phyloP scores from a whole-genome alignment of 768 basidiomycete genomes.

The Phallus indusiatus region DNA sequence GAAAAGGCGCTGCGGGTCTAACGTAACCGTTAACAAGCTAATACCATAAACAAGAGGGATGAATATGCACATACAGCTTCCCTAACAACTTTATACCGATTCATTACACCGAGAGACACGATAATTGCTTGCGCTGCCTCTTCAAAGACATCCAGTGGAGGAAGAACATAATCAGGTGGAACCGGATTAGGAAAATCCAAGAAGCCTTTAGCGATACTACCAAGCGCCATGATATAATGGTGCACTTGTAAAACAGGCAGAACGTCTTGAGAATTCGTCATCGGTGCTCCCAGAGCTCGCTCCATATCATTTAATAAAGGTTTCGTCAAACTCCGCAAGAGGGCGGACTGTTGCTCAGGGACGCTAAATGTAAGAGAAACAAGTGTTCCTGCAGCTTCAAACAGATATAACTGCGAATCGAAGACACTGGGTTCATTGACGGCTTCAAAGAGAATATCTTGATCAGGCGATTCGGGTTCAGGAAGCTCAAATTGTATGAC shows the following conservation, averaged over 20 bases:
- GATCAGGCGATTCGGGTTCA: conserved; percentile 60
- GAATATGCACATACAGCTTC: conserved; percentile 66
- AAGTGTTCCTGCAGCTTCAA: conserved; percentile 82
- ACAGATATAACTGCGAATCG: conserved; percentile 88
- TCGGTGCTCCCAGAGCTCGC: conserved; percentile 37
- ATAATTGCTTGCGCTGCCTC: conserved; percentile 82
- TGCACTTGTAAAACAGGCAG: conserved; percentile 81
- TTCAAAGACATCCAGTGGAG: conserved; percentile 70
- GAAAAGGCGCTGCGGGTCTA: conserved; percentile 92
- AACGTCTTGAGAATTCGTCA: conserved; percentile 52
- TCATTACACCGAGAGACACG: conserved; percentile 82
- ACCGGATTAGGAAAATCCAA: conserved; percentile 76
- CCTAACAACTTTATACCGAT: conserved; percentile 73
- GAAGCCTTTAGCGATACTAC: conserved; percentile 93
- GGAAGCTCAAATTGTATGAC: conserved; percentile 68
- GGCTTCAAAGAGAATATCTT: conserved; percentile 64
- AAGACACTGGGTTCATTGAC: conserved; percentile 64
- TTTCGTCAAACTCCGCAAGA: conserved; percentile 69
- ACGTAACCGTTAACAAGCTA: conserved; percentile 1
- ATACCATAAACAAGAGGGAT: background rate
- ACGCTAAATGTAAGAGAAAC: conserved; percentile 63
- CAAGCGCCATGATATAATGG: conserved; percentile 89
- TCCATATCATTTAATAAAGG: conserved; percentile 61
- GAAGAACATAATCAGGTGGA: conserved; percentile 56
- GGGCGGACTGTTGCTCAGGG: conserved; percentile 55